phyloP scores from a whole-genome alignment of 345 rosid genomes.

The Eutrema heterophyllum region DNA sequence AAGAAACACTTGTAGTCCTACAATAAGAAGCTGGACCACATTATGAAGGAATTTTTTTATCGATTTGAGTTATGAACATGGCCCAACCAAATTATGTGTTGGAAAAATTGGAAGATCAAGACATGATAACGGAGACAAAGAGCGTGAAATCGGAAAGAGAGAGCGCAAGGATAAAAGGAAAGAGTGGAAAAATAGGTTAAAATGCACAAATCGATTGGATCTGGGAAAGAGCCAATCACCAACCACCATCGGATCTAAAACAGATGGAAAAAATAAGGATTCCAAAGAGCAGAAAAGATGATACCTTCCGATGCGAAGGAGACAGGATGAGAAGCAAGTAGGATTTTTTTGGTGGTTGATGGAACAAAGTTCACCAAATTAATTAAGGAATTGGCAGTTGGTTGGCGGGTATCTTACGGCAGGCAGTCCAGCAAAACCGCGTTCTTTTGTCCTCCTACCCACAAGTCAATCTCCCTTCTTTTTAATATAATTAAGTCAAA shows the following conservation, averaged over 20 bases:
- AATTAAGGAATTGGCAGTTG: too few species aligned
- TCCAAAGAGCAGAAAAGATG: background rate
- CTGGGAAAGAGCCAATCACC: conserved; percentile 15
- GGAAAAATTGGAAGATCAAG: background rate
- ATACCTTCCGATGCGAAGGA: too few species aligned
- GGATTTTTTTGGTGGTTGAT: too few species aligned
- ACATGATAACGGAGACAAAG: background rate
- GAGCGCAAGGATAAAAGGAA: background rate
- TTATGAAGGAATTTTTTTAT: background rate
- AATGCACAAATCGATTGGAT: conserved; percentile 9
- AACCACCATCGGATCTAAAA: conserved; percentile 15
- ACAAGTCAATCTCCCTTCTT: too few species aligned
- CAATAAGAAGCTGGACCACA: background rate
- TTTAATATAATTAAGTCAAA: too few species aligned
- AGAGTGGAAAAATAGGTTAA: background rate
- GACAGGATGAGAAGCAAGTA: too few species aligned
- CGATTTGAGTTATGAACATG: background rate
- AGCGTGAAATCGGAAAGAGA: conserved; percentile 1
- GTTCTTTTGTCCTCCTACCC: too few species aligned
- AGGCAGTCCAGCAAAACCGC: too few species aligned
- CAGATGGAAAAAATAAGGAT: conserved; percentile 4
- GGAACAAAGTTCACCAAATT: too few species aligned
- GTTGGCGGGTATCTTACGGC: too few species aligned
- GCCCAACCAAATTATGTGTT: background rate
- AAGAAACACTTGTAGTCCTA: conserved; percentile 4